Evolutionary conservation across 2,329 filamentous ascomycete genomes (phyloP).

Genomic region (Cladosporium sp.): DNA sequence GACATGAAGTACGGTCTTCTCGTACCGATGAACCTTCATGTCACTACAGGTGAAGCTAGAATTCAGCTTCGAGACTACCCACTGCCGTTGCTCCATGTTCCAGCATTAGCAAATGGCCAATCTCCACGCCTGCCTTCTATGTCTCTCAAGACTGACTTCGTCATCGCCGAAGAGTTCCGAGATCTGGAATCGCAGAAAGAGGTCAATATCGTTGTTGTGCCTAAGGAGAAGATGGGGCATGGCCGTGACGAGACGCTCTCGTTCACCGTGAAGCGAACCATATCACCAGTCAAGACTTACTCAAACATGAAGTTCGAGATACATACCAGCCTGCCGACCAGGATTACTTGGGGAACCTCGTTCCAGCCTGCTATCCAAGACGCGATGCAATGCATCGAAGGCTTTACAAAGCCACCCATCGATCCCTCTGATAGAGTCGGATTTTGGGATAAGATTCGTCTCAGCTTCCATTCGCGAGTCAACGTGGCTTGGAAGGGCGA

Average conservation of each 20-base stretch:
- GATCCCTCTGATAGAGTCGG: constrained; percentile 91
- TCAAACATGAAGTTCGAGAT: constrained; percentile 90
- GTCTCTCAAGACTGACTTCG: constrained; percentile 83
- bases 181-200: constrained; percentile 74
- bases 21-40: constrained; percentile 81
- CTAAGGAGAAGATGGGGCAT: constrained; percentile 56
- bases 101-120: constrained; percentile 73
- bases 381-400: constrained; percentile 99
- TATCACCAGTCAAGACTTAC: constrained; percentile 93
- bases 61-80: constrained; percentile 91
- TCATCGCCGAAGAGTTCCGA: constrained; percentile 89
- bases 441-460: constrained; percentile 97
- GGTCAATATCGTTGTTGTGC: constrained; percentile 79
- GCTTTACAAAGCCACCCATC: constrained; percentile 91
- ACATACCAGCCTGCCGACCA: constrained; percentile 85
- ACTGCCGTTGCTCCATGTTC: constrained; percentile 84
- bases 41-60: constrained; percentile 85
- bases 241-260: constrained; percentile 65
- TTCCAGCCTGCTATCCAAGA: constrained; percentile 98
- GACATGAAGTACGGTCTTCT: constrained; percentile 88
- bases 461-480: constrained; percentile 89
- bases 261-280: constrained; percentile 83
- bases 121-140: constrained; percentile 75
- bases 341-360: constrained; percentile 94
- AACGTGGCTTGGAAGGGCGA: constrained; percentile 90